Conservation (phyloP, 768 basidiomycete genomes). For the Boletellus ananas region DNA sequence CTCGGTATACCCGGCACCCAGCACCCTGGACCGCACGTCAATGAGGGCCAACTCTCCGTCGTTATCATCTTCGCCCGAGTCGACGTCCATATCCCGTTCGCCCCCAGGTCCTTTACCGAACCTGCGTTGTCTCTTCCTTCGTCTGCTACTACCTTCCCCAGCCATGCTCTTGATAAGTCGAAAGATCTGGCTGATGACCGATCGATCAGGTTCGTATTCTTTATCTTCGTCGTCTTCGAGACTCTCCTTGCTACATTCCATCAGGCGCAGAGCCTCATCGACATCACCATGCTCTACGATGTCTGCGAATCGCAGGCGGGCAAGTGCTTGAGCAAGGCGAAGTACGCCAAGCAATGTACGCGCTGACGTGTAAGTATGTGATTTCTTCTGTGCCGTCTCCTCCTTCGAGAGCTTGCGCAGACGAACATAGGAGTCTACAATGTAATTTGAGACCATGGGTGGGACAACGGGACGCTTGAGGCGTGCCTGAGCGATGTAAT, state of each 20-base stretch:
- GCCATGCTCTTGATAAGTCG: slow-evolving; percentile 89
- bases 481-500: slow-evolving; percentile 93
- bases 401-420: slow-evolving; percentile 91
- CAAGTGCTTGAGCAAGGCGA: slow-evolving; percentile 91
- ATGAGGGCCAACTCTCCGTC: slow-evolving; percentile 74
- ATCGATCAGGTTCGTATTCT: slow-evolving; percentile 69
- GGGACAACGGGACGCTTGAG: slow-evolving; percentile 89
- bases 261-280: slow-evolving; percentile 92
- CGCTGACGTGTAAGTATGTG: slow-evolving; percentile 92
- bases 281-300: slow-evolving; percentile 83
- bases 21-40: slow-evolving; percentile 81
- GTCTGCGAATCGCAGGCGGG: slow-evolving; percentile 83
- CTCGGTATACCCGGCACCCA: slow-evolving; percentile 89
- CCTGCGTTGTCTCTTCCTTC: slow-evolving; percentile 44
- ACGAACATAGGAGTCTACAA: slow-evolving; percentile 94
- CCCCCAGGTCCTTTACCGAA: slow-evolving; percentile 68
- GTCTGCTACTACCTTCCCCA: slow-evolving; percentile 37
- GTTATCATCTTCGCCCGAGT: slow-evolving; percentile 67
- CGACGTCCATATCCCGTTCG: slow-evolving; percentile 66
- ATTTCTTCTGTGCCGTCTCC: slow-evolving; percentile 82
- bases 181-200: slow-evolving; percentile 80
- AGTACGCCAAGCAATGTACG: slow-evolving; percentile 93
- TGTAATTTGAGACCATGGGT: slow-evolving; percentile 81
- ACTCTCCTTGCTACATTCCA: slow-evolving; percentile 95
- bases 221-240: slow-evolving; percentile 76